Percentiles rank a stretch among this genome's conserved stretches.
These are phyloP conservation scores for Beta lomatogona DNA, from an alignment of 179 eudicot genomes.

Conservation along the genomic window DNA sequence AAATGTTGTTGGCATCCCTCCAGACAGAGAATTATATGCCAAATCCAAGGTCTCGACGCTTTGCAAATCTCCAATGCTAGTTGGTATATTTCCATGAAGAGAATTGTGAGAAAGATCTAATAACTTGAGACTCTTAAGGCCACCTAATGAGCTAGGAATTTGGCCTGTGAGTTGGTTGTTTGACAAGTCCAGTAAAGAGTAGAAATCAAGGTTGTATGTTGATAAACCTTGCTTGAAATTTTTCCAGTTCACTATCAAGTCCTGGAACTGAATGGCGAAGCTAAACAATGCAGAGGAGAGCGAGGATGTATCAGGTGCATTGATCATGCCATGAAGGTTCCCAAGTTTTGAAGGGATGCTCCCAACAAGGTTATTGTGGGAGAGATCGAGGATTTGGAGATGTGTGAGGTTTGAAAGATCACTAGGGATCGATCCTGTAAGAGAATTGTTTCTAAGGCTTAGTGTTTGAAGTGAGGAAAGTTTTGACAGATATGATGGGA, in stretches of 20 bases:
- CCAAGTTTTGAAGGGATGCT: slow-evolving; percentile 44
- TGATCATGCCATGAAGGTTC: slow-evolving; percentile 47
- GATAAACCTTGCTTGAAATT: slow-evolving; percentile 48
- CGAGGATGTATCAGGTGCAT: slow-evolving; percentile 35
- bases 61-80: slow-evolving; percentile 42
- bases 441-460: slow-evolving; percentile 54
- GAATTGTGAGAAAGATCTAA: slow-evolving; percentile 49
- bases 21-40: slow-evolving; percentile 49
- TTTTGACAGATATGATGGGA: slow-evolving; percentile 33
- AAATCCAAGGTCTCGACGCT: slow-evolving; percentile 55
- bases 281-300: slow-evolving; percentile 40
- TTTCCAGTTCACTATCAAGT: slow-evolving; percentile 61
- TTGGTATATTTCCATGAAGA: slow-evolving; percentile 43
- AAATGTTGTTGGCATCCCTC: slow-evolving; percentile 49
- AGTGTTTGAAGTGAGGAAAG: slow-evolving; percentile 47
- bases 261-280: slow-evolving; percentile 43
- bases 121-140: slow-evolving; percentile 50
- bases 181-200: slow-evolving; percentile 57
- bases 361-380: slow-evolving; percentile 39
- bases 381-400: slow-evolving; percentile 60
- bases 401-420: slow-evolving; percentile 35
- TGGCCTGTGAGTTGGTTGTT: slow-evolving; percentile 41
- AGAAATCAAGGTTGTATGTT: slow-evolving; percentile 40
- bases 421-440: slow-evolving; percentile 46
- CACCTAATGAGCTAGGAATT: slow-evolving; percentile 50